Evolutionary conservation across 768 basidiomycete species (phyloP).

Genomic region (Auricularia cornea): DNA sequence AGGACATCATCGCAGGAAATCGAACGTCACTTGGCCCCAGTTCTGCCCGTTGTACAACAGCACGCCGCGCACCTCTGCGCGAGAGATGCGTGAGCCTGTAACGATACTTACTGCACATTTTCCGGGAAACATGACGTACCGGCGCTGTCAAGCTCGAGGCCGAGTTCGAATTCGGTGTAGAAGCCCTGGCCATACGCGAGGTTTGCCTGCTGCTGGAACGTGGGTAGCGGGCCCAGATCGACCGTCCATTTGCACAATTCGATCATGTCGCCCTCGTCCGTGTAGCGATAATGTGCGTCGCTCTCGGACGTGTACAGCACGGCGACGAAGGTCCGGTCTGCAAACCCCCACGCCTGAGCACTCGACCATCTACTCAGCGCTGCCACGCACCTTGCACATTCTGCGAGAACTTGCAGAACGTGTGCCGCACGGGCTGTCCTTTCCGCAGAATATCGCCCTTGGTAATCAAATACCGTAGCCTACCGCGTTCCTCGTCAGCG

Average conservation of each 20-base stretch:
- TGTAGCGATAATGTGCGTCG: constrained; percentile 74
- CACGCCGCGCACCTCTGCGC: constrained; percentile 66
- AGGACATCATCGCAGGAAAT: constrained; percentile 28
- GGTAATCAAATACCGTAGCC: constrained; percentile 78
- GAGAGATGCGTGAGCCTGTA: background rate
- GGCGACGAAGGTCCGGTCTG: constrained; percentile 77
- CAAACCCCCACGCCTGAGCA: background rate
- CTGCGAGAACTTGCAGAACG: constrained; percentile 65
- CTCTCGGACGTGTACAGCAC: constrained; percentile 69
- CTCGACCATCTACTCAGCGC: background rate
- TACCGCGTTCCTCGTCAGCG: constrained; percentile 20
- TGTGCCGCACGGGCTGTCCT: constrained; percentile 70
- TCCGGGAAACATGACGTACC: constrained; percentile 1
- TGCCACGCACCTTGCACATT: constrained; percentile 34
- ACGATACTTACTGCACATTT: background rate
- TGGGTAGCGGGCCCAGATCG: constrained; percentile 67
- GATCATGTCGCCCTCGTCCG: constrained; percentile 70
- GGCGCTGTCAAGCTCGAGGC: constrained; percentile 74
- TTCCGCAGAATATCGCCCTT: constrained; percentile 49
- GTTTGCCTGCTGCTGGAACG: constrained; percentile 66
- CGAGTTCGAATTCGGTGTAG: constrained; percentile 82
- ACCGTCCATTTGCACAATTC: constrained; percentile 86
- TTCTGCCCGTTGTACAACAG: constrained; percentile 66
- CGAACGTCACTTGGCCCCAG: constrained; percentile 68
- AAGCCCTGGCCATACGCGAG: constrained; percentile 53